These are phyloP conservation scores for Cucurbitaria berberidis DNA, from an alignment of 2,329 filamentous ascomycete genomes.

Conservation along the genomic window DNA sequence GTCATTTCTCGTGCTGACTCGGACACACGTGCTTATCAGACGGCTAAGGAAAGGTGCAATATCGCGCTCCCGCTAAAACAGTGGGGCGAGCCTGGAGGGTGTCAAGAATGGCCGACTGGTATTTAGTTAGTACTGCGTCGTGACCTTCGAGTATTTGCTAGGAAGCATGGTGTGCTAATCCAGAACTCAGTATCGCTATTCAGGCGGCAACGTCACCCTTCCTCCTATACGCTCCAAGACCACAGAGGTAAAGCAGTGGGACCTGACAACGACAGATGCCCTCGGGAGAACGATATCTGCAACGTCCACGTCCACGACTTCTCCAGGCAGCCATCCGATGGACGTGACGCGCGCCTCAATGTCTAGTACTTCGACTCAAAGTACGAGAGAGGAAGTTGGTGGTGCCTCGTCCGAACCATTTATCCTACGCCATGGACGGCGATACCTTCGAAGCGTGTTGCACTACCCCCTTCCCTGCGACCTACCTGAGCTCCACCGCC, in stretches of 20 bases:
- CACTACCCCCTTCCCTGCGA: slow-evolving; percentile 87
- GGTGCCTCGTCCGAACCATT: slow-evolving; percentile 55
- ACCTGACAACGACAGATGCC: slow-evolving; percentile 42
- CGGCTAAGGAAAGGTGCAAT: slow-evolving; percentile 39
- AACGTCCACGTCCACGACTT: slow-evolving; percentile 18
- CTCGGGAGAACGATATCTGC: slow-evolving; percentile 45
- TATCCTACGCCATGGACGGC: slow-evolving; percentile 76
- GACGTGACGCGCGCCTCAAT: slow-evolving; percentile 47
- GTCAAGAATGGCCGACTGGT: slow-evolving; percentile 49
- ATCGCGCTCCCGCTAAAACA: slow-evolving; percentile 46
- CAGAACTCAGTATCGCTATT: slow-evolving; percentile 43
- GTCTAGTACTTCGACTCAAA: slow-evolving; percentile 48
- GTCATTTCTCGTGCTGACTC: slow-evolving; percentile 22
- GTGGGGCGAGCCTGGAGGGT: slow-evolving; percentile 44
- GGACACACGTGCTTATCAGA: slow-evolving; percentile 44
- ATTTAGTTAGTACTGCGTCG: too few species aligned
- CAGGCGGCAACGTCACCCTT: slow-evolving; percentile 33
- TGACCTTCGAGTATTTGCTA: neutral
- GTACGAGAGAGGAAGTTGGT: slow-evolving; percentile 34
- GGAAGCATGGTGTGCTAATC: slow-evolving; percentile 18
- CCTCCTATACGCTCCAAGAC: slow-evolving; percentile 39
- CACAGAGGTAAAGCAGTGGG: slow-evolving; percentile 46
- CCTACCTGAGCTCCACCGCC: slow-evolving; percentile 83
- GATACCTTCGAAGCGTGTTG: slow-evolving; percentile 78
- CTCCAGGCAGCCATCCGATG: slow-evolving; percentile 33